Conservation (phyloP, 116 monocot genomes). For the Papilionanthe hybrid region DNA sequence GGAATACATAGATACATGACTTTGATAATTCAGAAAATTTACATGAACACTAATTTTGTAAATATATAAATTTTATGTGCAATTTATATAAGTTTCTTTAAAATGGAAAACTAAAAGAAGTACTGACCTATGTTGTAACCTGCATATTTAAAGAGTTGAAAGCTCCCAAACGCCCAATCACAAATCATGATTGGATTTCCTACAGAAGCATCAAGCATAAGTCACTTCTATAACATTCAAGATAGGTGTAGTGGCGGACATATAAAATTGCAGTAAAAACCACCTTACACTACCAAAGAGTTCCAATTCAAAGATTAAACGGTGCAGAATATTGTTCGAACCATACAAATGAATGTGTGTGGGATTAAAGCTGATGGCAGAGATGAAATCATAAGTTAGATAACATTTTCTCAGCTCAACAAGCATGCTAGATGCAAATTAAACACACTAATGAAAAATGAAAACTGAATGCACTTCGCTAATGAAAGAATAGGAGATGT, state of each 20-base stretch:
- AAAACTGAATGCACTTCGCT: not conserved
- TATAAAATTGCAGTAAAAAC: not conserved
- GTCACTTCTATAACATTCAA: not conserved
- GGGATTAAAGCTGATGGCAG: constrained; percentile 77
- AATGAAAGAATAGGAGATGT: not conserved
- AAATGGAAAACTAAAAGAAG: no score
- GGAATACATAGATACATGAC: no score
- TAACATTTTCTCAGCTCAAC: not conserved
- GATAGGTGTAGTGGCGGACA: not conserved
- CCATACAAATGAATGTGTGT: constrained; percentile 77
- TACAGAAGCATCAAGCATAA: constrained; percentile 17
- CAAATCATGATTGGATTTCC: constrained; percentile 98
- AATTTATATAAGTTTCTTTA: no score
- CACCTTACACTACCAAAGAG: constrained; percentile 86
- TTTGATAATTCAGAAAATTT: no score
- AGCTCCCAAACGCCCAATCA: constrained; percentile 94
- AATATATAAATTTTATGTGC: no score
- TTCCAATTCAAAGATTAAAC: constrained; percentile 86
- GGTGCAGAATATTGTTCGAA: constrained; percentile 88
- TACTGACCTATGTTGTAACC: constrained; percentile 49
- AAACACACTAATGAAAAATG: not conserved
- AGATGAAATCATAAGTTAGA: not conserved
- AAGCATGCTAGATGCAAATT: not conserved
- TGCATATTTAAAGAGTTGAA: constrained; percentile 93
- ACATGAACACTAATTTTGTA: no score